Base-by-base conservation (phyloP, 1,139 yeast genomes). In the Zhuliangozyma parablackwelliae region DNA sequence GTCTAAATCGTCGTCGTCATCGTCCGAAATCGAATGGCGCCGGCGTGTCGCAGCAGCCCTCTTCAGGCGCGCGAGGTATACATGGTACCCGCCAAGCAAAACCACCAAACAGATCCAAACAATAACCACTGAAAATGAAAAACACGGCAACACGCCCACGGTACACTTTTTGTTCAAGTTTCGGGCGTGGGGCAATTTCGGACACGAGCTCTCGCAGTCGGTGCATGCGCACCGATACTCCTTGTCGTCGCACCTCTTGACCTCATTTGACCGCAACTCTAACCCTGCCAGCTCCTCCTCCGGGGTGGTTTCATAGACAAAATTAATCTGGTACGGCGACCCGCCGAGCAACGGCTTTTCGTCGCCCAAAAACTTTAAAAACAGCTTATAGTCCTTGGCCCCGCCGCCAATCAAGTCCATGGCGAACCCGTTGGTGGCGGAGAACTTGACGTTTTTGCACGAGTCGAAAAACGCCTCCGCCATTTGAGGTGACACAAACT, bases 371-470 rank as follows among this genome's bases (percentile, higher is more conserved):
- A 90, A 92, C 59, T 88, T 86, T 48, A 92, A 65, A 54, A 92
- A 92, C 37, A 78, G 79, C 31, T 66, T 54, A 54, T 77, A 86
- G 51, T 81, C 78, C 41, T 71, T 73, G 3, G 97, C 97, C 0
- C 97, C 97, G 8, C 98, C 98, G 6, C 98, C 98, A 35, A 92
- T 83, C 35, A 92, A 71, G 55, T 92, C 97, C 97, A 92, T 89
- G 7, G 97, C 97, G 51, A 76, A 86, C 2, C 97, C 97, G 59
- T 90, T 90, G 8, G 97, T 89, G 6, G 97, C 96, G 4, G 92
- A 81, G 56, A 92, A 90, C 60, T 90, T 89, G 56, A 92, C 84
- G 45, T 83, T 79, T 50, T 86, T 85, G 63, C 98, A 92, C 1
- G 96, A 86, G 42, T 89, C 84, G 55, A 67, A 92, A 52, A 90